A percentile compares a stretch with the other conserved stretches of the same genome.
Conservation (phyloP, 2,329 filamentous ascomycete species). For the Monosporascus sp. region DNA sequence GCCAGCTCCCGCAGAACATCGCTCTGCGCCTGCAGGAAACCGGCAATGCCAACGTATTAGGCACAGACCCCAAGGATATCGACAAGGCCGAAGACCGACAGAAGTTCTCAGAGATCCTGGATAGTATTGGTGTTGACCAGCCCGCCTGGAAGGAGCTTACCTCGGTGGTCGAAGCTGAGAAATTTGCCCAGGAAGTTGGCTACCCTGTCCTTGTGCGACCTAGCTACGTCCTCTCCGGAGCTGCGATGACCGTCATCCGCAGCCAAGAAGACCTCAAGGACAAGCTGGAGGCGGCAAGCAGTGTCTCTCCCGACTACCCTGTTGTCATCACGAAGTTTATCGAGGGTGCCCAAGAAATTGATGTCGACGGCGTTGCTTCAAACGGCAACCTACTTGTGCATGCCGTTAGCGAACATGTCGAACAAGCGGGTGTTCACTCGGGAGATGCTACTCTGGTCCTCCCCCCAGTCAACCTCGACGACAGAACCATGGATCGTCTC, state of each 20-base stretch:
- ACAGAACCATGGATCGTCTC: constrained; percentile 72
- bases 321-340: constrained; percentile 99
- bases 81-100: constrained; percentile 97
- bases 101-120: constrained; percentile 96
- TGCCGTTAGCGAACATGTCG: constrained; percentile 91
- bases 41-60: constrained; percentile 83
- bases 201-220: constrained; percentile 96
- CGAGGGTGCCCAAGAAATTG: constrained; percentile 92
- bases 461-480: constrained; percentile 75
- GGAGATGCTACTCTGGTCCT: constrained; percentile 94
- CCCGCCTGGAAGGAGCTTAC: constrained; percentile 97
- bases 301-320: constrained; percentile 91
- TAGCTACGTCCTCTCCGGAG: constrained; percentile 92
- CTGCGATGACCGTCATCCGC: constrained; percentile 96
- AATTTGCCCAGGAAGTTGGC: constrained; percentile 76
- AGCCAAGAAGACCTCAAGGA: constrained; percentile 86
- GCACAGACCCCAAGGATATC: constrained; percentile 89
- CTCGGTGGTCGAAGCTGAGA: constrained; percentile 79
- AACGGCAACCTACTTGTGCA: constrained; percentile 84
- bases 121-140: constrained; percentile 95
- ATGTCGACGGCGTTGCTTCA: constrained; percentile 88
- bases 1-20: constrained; percentile 96
- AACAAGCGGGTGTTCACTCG: constrained; percentile 96
- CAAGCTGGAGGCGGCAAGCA: constrained; percentile 85
- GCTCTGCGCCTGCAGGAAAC: constrained; percentile 88